phyloP scores from a whole-genome alignment of 768 basidiomycete species.

The Boletus sensibilis region DNA sequence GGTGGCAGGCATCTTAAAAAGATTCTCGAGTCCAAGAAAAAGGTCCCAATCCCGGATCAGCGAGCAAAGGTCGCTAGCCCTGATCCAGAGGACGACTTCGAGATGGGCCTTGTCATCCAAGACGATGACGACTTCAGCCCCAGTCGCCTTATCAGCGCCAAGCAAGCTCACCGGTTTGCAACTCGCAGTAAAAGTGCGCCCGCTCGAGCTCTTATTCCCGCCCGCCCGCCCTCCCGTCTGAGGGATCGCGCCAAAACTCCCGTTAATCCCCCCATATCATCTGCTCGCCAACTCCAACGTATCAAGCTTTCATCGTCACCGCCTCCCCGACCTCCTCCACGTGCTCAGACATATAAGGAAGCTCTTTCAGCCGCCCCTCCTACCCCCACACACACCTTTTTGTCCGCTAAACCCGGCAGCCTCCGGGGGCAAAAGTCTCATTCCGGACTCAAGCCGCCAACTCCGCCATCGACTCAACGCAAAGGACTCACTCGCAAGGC shows the following conservation, averaged over 20 bases:
- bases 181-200: slow-evolving; percentile 63
- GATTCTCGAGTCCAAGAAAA: slow-evolving; percentile 56
- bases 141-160: slow-evolving; percentile 58
- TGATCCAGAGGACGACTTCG: slow-evolving; percentile 82
- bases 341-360: slow-evolving; percentile 60
- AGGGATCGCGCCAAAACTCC: slow-evolving; percentile 76
- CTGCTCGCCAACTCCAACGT: slow-evolving; percentile 64
- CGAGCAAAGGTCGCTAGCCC: slow-evolving; percentile 52
- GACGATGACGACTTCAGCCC: slow-evolving; percentile 83
- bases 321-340: slow-evolving; percentile 50
- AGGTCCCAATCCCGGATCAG: slow-evolving; percentile 53
- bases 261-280: slow-evolving; percentile 65
- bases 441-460: slow-evolving; percentile 74
- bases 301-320: slow-evolving; percentile 70
- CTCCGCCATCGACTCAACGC: slow-evolving; percentile 61
- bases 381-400: slow-evolving; percentile 53
- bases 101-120: slow-evolving; percentile 79
- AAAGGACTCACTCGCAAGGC: slow-evolving; percentile 68
- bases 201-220: slow-evolving; percentile 44
- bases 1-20: slow-evolving; percentile 50
- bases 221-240: slow-evolving; percentile 63
- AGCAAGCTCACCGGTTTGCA: slow-evolving; percentile 44
- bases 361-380: slow-evolving; percentile 51
- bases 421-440: slow-evolving; percentile 84
- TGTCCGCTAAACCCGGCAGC: slow-evolving; percentile 67